phyloP scores from a whole-genome alignment of 257 asterid species.

The Paraleonurus japonicus region DNA sequence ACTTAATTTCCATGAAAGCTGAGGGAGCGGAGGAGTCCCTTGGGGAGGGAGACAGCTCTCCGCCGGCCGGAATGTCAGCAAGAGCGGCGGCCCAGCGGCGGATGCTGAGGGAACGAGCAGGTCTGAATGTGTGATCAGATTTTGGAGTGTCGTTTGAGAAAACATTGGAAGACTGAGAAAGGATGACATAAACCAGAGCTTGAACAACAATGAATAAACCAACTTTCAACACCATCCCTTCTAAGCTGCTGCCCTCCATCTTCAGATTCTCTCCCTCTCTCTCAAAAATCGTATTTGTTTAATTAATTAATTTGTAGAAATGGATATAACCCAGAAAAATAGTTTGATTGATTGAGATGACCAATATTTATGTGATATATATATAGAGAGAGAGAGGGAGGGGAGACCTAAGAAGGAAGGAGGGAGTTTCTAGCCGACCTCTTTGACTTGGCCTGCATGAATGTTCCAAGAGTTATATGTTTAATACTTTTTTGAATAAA shows the following conservation, averaged over 20 bases:
- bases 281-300: too few species aligned
- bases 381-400: neutral
- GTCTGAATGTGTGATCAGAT: slow-evolving; percentile 40
- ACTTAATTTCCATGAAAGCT: too few species aligned
- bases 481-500: too few species aligned
- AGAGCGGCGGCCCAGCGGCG: slow-evolving; percentile 65
- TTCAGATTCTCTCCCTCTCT: neutral
- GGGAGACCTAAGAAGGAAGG: neutral
- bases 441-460: neutral
- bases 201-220: slow-evolving; percentile 48
- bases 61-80: slow-evolving; percentile 56
- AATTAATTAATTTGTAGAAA: too few species aligned
- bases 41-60: slow-evolving; percentile 40
- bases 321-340: too few species aligned
- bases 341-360: too few species aligned
- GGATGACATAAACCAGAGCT: slow-evolving; percentile 50
- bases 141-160: slow-evolving; percentile 46
- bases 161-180: slow-evolving; percentile 49
- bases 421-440: neutral
- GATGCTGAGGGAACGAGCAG: slow-evolving; percentile 51
- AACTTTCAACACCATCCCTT: slow-evolving; percentile 40
- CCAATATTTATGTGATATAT: neutral
- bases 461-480: too few species aligned
- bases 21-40: slow-evolving; percentile 21
- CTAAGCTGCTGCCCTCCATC: slow-evolving; percentile 31